Evolutionary conservation across 2,329 filamentous ascomycete genomes (phyloP), one percentile per base, ranked within the genome.

Genomic region (Scytalidium lignicola): DNA sequence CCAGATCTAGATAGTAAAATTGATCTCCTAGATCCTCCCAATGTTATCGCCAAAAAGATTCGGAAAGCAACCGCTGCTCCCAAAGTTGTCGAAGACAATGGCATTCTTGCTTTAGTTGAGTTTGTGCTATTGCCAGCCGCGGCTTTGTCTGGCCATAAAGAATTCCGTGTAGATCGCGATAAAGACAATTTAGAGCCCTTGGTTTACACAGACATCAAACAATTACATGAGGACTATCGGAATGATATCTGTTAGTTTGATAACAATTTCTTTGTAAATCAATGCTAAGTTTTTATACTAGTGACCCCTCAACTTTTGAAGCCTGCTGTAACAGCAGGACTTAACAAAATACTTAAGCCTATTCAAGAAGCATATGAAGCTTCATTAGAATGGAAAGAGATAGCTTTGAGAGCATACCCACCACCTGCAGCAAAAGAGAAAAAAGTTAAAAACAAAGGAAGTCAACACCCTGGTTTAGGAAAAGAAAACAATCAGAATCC

Each of bases 301-400:
- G 78, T 96, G 53, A 90, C 87, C 1, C 93, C 93, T 0, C 91
- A 96, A 73, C 71, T 87, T 12, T 75, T 97, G 46, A 97, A 99
- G 74, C 79, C 85, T n/a, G 90, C 88, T 10, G 83, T 95, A 5
- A 79, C 86, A 4, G 77, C 82, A 46, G 88, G 82, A 9, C 77
- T 99, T 18, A 82, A 82, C 57, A 75, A 79, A 37, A 78, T 97
- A 12, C 75, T 96, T 50, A 81, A 77, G 2, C 90, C 92, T 1
- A 92, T 99, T 51, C 83, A 85, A 56, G 77, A 74, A 2, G 85
- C 84, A 5, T 97, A 82, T 71, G 72, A 86, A 54, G 78, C 76
- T 0, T 85, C 80, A 0, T 62, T 77, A 23, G 89, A 91, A 62
- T 97, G 90, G 90, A 86, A 95, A 70, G 81, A 83, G 50, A 78